These are phyloP conservation scores for Quercus variabilis DNA, from an alignment of 306 rosid genomes.

Conservation along the genomic window DNA sequence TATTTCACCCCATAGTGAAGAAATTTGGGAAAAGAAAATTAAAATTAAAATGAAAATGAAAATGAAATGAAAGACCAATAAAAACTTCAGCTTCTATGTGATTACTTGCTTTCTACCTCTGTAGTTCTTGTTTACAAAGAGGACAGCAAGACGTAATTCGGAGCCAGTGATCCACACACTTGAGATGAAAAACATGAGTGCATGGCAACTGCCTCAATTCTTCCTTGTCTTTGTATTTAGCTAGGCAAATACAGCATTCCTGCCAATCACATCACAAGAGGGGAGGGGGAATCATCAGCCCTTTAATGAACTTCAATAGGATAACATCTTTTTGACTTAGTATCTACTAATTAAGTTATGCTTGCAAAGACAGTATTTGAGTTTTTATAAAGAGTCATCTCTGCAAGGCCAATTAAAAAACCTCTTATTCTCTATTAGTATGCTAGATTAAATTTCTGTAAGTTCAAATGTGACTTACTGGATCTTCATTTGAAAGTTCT, in stretches of 20 bases:
- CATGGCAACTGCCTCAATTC: slow-evolving; percentile 86
- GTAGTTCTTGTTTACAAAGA: slow-evolving; percentile 87
- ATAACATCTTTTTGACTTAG: neutral
- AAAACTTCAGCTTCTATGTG: slow-evolving; percentile 4
- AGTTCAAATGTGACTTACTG: slow-evolving; percentile 49
- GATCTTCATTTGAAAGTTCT: slow-evolving; percentile 47
- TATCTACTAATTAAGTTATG: neutral
- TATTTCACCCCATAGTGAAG: slow-evolving; percentile 20
- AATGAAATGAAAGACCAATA: slow-evolving; percentile 12
- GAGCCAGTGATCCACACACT: slow-evolving; percentile 96
- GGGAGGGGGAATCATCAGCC: slow-evolving; percentile 2
- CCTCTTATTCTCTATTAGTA: neutral
- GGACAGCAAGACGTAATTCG: slow-evolving; percentile 79
- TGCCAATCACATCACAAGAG: slow-evolving; percentile 22
- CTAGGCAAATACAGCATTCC: slow-evolving; percentile 96
- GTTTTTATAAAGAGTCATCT: neutral
- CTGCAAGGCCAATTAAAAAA: neutral
- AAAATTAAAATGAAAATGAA: neutral
- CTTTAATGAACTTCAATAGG: no score
- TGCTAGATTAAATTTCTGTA: neutral
- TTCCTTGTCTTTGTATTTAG: slow-evolving; percentile 72
- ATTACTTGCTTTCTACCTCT: slow-evolving; percentile 33
- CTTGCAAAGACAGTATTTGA: neutral
- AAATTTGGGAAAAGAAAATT: neutral
- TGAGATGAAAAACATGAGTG: slow-evolving; percentile 74